Base-by-base conservation (phyloP, 192 early-diverging fungal genomes). In the Backusella psychrophila region DNA sequence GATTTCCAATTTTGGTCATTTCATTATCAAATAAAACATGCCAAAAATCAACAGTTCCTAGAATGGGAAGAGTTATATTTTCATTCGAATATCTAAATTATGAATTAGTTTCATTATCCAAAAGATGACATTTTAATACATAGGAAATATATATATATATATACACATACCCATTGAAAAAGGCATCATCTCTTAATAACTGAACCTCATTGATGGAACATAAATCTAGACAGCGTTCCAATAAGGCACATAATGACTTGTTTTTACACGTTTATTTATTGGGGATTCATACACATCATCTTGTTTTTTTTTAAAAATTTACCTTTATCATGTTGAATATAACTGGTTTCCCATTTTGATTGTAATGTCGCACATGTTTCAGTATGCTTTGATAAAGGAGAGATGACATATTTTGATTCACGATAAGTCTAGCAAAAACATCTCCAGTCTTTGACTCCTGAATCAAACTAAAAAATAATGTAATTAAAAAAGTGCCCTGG, bases 1-100 rank as follows among this genome's bases (percentile, higher is more conserved):
- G 31, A 17, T 74, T 74, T 74, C 53, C 59, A 17, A 56, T 38
- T 74, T 74, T 74, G 7, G 26, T 39, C 12, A 74, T 39, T 9
- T 63, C 53, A 9, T 6, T n/a, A 63, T 74, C 59, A 66, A 74
- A 74, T 39, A 9, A 35, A 38, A 63, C 12, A 11, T 26, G 39
- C 72, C 72, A 74, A 39, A 74, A 41, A 1, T 39, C 52, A 19
- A 63, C 9, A 23, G 19, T 36, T 65, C 19, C 31, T 3, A 63
- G 15, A 66, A 23, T 29, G 15, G 72, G 72, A 11, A 35, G 26
- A 2, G 56, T 63, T 26, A 29, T 63, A 29, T 63, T 29, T 63
- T 29, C 44, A 21, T 72, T 29, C 29, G 21, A 17, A 31, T 44
- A 44, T 21, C 41, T 33, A 33, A 33, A 33, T 33, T 33, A 33